phyloP scores from a whole-genome alignment of 2,329 filamentous ascomycete species.

The Alternaria consortialis region DNA sequence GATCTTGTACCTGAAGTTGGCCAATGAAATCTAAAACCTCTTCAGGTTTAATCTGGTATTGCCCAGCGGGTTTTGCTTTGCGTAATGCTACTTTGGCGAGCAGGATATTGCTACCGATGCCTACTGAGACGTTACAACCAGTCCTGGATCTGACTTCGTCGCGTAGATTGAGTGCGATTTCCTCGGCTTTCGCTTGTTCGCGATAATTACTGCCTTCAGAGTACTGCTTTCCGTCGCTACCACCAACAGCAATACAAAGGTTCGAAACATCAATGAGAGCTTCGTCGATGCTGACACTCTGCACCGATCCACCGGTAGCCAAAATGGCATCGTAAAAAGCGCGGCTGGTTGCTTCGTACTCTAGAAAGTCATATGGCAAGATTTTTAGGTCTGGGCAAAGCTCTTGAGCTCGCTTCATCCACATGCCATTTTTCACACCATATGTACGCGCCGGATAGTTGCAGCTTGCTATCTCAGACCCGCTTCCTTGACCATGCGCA shows the following conservation, averaged over 20 bases:
- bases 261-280: constrained; percentile 85
- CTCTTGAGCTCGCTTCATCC: constrained; percentile 92
- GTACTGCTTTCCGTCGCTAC: constrained; percentile 70
- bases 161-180: constrained; percentile 73
- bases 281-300: constrained; percentile 97
- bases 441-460: constrained; percentile 90
- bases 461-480: constrained; percentile 96
- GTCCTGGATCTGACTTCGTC: constrained; percentile 76
- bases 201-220: constrained; percentile 75
- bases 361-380: constrained; percentile 93
- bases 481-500: constrained; percentile 83
- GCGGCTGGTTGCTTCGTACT: constrained; percentile 89
- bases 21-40: constrained; percentile 80
- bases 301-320: constrained; percentile 80
- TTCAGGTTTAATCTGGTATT: constrained; percentile 86
- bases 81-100: constrained; percentile 90
- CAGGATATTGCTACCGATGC: constrained; percentile 89
- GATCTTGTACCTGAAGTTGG: constrained; percentile 76
- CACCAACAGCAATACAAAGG: constrained; percentile 70
- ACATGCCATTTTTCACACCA: constrained; percentile 98
- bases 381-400: constrained; percentile 87
- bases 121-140: constrained; percentile 87
- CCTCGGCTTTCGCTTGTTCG: constrained; percentile 81
- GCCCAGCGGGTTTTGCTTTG: constrained; percentile 93
- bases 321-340: constrained; percentile 88